These are phyloP conservation scores for Cryptococcus depauperatus DNA, from an alignment of 1,284 basidiomycete genomes.

Conservation along the genomic window DNA sequence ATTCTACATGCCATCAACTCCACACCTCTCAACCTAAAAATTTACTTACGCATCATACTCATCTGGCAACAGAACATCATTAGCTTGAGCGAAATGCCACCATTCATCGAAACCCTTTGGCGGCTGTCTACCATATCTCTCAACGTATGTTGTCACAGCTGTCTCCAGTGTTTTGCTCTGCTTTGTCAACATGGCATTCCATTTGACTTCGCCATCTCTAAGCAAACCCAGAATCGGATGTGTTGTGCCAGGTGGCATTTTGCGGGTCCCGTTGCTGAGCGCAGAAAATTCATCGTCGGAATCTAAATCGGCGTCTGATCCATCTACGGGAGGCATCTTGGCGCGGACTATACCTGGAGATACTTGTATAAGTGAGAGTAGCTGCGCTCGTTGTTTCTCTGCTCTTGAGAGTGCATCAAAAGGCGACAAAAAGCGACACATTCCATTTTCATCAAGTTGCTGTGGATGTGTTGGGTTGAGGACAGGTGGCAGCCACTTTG, in stretches of 20 bases:
- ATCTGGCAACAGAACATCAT: slow-evolving; percentile 70
- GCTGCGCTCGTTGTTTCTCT: slow-evolving; percentile 34
- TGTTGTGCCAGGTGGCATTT: slow-evolving; percentile 26
- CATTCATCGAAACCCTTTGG: slow-evolving; percentile 80
- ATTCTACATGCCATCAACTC: slow-evolving; percentile 80
- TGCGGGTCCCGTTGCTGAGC: slow-evolving; percentile 11
- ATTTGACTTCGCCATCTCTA: slow-evolving; percentile 58
- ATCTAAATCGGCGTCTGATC: slow-evolving; percentile 19
- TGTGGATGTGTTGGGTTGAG: too few species aligned
- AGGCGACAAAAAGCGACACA: slow-evolving; percentile 42
- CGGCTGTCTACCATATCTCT: slow-evolving; percentile 65
- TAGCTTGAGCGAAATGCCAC: slow-evolving; percentile 68
- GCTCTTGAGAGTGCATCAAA: slow-evolving; percentile 36
- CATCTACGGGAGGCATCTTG: slow-evolving; percentile 11
- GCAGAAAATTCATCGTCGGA: slow-evolving; percentile 22
- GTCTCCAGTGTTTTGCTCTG: slow-evolving; percentile 67
- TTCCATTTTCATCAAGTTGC: slow-evolving; percentile 42
- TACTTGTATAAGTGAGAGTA: slow-evolving; percentile 28
- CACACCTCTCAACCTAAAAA: slow-evolving; percentile 69
- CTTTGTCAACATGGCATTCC: slow-evolving; percentile 55
- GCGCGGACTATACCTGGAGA: slow-evolving; percentile 32
- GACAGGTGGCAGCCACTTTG: slow-evolving; percentile 40
- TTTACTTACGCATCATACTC: slow-evolving; percentile 79
- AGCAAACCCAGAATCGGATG: slow-evolving; percentile 76
- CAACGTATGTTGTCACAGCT: slow-evolving; percentile 67